Evolutionary conservation across 495 filamentous ascomycete genomes (phyloP), one percentile per base, ranked within the genome.

Genomic region (Cudoniella acicularis): DNA sequence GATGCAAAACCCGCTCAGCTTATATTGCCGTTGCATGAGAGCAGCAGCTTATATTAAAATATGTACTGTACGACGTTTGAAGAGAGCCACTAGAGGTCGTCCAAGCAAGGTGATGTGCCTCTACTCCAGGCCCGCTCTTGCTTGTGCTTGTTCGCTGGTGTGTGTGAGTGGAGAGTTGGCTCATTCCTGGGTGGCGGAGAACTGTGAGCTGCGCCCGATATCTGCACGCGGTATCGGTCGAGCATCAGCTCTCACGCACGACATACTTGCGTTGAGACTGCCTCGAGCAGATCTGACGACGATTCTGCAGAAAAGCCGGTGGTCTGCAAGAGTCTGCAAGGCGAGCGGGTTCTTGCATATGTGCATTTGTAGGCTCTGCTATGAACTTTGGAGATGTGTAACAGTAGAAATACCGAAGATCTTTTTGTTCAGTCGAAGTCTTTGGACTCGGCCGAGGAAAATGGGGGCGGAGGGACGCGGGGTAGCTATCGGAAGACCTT

Each of bases 201-300:
- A 53, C 3, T 51, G 27, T 25, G 22, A 25, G 49, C 21, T 46
- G 61, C 49, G 27, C 43, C 22, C 51, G 47, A 45, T 52, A 60
- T 47, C 53, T 64, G 56, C 61, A 64, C 17, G 48, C 40, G n/a
- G 23, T 13, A 45, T 49, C 53, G 40, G 45, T 61, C 25, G 4
- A 46, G 25, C 50, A 53, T 18, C 47, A 47, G 49, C 41, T 54
- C 22, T 23, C 21, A 65, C 53, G 64, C 64, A 60, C 53, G 60
- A 63, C 60, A 63, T 63, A 60, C 52, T 25, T 63, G 64, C 64
- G 60, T 63, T 63, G 21, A 56, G 36, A 43, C 41, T 64, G 56
- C 46, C 51, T 64, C 61, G 61, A 57, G 55, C 30, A 59, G 52
- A 65, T 63, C 64, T 60, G 46, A 56, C 54, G 60, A 63, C 54